Evolutionary conservation across 805 yeast species (phyloP).

Genomic region (Torulaspora maleeae): DNA sequence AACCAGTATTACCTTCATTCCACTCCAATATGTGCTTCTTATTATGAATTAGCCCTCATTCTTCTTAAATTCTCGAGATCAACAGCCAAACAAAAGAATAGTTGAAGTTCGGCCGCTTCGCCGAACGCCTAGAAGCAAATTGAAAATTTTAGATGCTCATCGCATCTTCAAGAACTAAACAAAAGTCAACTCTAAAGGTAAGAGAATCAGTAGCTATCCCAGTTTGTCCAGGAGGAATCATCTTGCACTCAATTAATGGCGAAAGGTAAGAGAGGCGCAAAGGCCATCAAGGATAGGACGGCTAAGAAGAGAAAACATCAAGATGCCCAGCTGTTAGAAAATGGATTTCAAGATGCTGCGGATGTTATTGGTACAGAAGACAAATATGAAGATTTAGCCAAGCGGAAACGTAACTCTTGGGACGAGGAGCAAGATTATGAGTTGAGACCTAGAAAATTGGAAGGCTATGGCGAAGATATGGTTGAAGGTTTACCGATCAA

Average conservation of each 20-base stretch:
- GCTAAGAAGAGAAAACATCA: constrained; percentile 32
- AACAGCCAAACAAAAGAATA: background rate
- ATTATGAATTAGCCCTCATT: background rate
- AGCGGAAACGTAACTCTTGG: constrained; percentile 41
- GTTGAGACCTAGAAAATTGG: constrained; percentile 55
- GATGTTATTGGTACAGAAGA: constrained; percentile 20
- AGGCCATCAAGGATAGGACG: constrained; percentile 28
- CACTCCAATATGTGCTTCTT: background rate
- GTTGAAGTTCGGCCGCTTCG: constrained; percentile 1
- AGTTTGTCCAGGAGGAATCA: background rate
- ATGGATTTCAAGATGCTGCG: constrained; percentile 15
- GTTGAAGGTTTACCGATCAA: constrained; percentile 80
- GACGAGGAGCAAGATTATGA: constrained; percentile 84
- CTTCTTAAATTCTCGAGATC: background rate
- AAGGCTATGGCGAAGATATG: constrained; percentile 38
- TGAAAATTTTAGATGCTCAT: constrained; percentile 18
- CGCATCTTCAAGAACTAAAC: background rate
- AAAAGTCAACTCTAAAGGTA: too few species aligned
- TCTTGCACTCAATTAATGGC: constrained; percentile 21
- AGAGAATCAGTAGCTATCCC: too few species aligned
- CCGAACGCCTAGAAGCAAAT: background rate
- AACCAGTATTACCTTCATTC: constrained; percentile 14
- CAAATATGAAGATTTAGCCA: constrained; percentile 14
- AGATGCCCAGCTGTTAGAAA: constrained; percentile 27
- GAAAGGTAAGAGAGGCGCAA: constrained; percentile 28